A percentile compares a stretch with the other conserved stretches of the same genome.
These are phyloP conservation scores for Schoenoplectus tabernaemontani DNA, from an alignment of 202 grass and related monocot species.

Conservation along the genomic window DNA sequence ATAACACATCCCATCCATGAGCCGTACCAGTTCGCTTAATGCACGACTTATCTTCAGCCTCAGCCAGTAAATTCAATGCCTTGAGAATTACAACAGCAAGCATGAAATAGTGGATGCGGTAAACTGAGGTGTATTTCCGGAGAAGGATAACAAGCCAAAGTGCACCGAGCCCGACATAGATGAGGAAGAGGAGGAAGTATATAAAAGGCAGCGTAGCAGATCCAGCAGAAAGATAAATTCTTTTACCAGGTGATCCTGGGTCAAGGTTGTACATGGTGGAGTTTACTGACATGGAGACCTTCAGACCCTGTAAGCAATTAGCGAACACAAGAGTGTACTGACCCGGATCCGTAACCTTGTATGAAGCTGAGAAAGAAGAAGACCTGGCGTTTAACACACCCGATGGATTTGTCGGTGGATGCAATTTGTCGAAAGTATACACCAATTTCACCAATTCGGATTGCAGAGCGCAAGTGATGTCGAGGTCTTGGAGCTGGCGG, in stretches of 20 bases:
- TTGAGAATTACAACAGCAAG: conserved; percentile 81
- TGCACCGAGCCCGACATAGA: conserved; percentile 52
- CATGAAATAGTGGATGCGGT: conserved; percentile 99
- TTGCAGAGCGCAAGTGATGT: conserved; percentile 86
- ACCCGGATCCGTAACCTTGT: conserved; percentile 42
- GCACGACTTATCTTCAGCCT: conserved; percentile 90
- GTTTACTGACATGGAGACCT: conserved; percentile 65
- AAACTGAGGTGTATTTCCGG: conserved; percentile 55
- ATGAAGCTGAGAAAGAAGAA: conserved; percentile 43
- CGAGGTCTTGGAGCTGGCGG: conserved; percentile 70
- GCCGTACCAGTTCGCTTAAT: conserved; percentile 86
- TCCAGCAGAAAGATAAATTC: conserved; percentile 77
- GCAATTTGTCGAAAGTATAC: conserved; percentile 63
- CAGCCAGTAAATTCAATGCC: conserved; percentile 68
- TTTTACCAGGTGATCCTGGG: conserved; percentile 16
- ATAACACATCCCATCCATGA: conserved; percentile 95
- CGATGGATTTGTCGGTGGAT: conserved; percentile 50
- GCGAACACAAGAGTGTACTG: conserved; percentile 94
- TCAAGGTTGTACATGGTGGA: conserved; percentile 91
- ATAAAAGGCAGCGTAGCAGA: conserved; percentile 52
- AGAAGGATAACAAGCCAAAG: conserved; percentile 57
- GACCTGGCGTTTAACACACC: conserved; percentile 57
- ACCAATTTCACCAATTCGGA: conserved; percentile 65
- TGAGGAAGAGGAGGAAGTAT: conserved; percentile 68
- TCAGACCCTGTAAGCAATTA: conserved; percentile 54